Conservation (phyloP, 2,329 filamentous ascomycete species). For the Penicillium fuscoglaucum region DNA sequence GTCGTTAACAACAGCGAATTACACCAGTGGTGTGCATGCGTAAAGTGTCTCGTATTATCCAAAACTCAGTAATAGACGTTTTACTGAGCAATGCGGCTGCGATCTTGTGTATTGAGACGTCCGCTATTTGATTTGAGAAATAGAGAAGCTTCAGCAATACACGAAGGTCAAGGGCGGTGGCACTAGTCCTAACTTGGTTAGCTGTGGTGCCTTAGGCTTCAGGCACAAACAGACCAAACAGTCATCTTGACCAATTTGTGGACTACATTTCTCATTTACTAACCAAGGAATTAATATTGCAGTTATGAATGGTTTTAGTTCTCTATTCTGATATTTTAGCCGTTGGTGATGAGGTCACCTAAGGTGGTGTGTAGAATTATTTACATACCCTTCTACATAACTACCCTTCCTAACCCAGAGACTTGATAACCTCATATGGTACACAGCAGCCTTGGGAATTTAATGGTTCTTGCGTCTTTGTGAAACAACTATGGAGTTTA, state of each 20-base stretch:
- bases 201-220: neutral
- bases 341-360: neutral
- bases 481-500: neutral
- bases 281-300: neutral
- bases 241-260: neutral
- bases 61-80: neutral
- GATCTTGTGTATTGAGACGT: conserved; percentile 1
- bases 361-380: neutral
- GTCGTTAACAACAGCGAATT: neutral
- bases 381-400: neutral
- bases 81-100: neutral
- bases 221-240: neutral
- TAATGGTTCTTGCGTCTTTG: neutral
- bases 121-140: neutral
- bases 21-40: neutral
- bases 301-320: no score
- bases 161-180: conserved; percentile 3
- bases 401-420: neutral
- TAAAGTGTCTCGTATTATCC: neutral
- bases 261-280: neutral
- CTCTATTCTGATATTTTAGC: neutral
- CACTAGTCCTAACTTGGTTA: conserved; percentile 2
- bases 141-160: conserved; percentile 11
- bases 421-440: neutral
- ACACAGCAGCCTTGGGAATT: neutral